phyloP scores from a whole-genome alignment of 179 eudicot genomes.

The Drosera spatulata region DNA sequence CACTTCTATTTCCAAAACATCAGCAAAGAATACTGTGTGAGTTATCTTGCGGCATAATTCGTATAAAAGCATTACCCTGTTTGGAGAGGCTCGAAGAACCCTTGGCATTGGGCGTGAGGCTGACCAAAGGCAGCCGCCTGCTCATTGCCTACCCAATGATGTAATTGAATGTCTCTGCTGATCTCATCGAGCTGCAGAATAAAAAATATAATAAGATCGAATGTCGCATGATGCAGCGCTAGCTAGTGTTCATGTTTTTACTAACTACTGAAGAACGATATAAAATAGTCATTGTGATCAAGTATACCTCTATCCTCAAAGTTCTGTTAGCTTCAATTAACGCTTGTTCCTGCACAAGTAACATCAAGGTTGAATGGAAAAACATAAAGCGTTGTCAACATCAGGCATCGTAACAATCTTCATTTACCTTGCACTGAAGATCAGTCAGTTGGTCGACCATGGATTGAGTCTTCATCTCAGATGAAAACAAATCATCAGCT shows the following conservation, averaged over 20 bases:
- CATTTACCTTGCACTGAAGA: constrained; percentile 67
- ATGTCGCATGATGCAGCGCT: not conserved
- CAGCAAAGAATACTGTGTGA: not conserved
- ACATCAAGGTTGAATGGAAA: constrained; percentile 1
- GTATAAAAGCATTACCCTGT: constrained; percentile 39
- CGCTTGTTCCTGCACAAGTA: constrained; percentile 52
- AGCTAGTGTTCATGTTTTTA: not conserved
- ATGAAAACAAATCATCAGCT: not conserved
- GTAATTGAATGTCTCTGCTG: constrained; percentile 42
- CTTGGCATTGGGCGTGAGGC: constrained; percentile 66
- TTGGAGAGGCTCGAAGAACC: constrained; percentile 68
- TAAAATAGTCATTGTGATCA: not conserved
- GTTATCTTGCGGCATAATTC: not conserved
- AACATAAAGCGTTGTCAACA: not conserved
- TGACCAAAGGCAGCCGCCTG: constrained; percentile 36
- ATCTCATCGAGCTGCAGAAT: constrained; percentile 56
- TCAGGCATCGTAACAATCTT: not conserved
- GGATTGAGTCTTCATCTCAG: constrained; percentile 50
- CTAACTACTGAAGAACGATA: not conserved
- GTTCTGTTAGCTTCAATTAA: constrained; percentile 71
- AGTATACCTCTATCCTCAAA: constrained; percentile 55
- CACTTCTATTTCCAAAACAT: not conserved
- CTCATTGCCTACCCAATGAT: constrained; percentile 58
- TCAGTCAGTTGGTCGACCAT: constrained; percentile 89
- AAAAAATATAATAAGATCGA: not conserved